Conservation (phyloP, 1,139 yeast species). For the Torulaspora globosa region DNA sequence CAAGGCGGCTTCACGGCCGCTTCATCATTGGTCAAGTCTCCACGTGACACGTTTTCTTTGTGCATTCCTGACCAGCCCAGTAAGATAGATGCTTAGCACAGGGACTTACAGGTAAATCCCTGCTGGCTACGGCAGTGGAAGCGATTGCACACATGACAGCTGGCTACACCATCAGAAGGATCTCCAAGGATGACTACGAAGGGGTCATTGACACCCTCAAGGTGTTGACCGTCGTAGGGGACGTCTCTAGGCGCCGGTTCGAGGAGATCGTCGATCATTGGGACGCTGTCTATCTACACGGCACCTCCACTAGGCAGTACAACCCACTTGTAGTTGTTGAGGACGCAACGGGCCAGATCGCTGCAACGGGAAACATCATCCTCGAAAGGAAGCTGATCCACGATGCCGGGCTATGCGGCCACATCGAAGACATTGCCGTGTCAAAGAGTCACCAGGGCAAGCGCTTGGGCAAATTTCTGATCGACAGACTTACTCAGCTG, state of each 20-base stretch:
- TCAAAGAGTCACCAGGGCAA: slow-evolving; percentile 74
- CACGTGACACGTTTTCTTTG: slow-evolving; percentile 5
- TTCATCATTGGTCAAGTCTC: background rate
- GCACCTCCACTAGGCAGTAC: slow-evolving; percentile 40
- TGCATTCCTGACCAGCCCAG: background rate
- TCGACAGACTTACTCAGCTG: slow-evolving; percentile 55
- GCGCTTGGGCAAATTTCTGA: slow-evolving; percentile 66
- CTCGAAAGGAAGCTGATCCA: slow-evolving; percentile 68
- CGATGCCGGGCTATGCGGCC: slow-evolving; percentile 81
- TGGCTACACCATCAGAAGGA: slow-evolving; percentile 48
- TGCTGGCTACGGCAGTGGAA: background rate
- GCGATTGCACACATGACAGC: slow-evolving; percentile 8
- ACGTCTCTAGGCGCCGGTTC: slow-evolving; percentile 45
- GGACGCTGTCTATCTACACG: slow-evolving; percentile 37
- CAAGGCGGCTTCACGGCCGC: slow-evolving; percentile 10
- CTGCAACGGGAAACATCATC: slow-evolving; percentile 48
- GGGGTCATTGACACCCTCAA: slow-evolving; percentile 50
- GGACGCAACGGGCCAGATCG: slow-evolving; percentile 37
- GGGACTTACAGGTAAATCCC: background rate
- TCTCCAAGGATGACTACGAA: slow-evolving; percentile 45
- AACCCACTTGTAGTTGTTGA: slow-evolving; percentile 60
- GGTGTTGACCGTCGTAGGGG: slow-evolving; percentile 64
- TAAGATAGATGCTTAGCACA: background rate
- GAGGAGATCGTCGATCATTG: slow-evolving; percentile 46
- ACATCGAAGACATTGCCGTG: slow-evolving; percentile 92